Base-by-base conservation (phyloP, 768 basidiomycete species). In the Pleurotus djamor region DNA sequence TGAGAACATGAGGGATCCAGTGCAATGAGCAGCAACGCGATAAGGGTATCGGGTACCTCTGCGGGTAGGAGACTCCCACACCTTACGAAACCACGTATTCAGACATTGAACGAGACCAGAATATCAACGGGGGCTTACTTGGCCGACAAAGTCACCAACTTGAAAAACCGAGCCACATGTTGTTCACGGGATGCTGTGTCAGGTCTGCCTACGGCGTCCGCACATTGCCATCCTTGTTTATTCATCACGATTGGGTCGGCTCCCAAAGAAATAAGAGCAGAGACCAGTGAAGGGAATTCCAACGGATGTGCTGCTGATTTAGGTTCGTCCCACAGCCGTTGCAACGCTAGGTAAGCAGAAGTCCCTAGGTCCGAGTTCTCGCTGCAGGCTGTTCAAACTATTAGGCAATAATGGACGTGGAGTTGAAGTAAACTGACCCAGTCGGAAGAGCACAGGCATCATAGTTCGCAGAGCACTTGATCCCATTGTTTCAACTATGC, bases 11-110 rank as follows among this genome's bases (percentile, higher is more conserved):
- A 70, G 1, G 76, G 68, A 63, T 91, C 89, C 61, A 88, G 77
- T 2, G 76, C 85, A 32, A 91, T 67, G 2, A 87, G 70, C 4
- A 86, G 60, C 44, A 92, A 63, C 2, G 76, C 69, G 51, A 84
- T 62, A 6, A 87, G 63, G 17, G 86, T 66, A 59, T 83, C 77
- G 10, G 81, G 76, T 1, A 80, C 64, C 17, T 87, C 84, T 4
- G 72, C 66, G 5, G 57, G 47, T 14, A 65, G 61, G 13, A 82
- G 66, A 52, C 67, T 70, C 50, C 71, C 65, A 49, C 74, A 74
- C 52, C 76, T 80, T 35, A 13, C 5, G 13, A 34, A 10, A 2
- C 14, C 1, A 16, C 2, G 7, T 5, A 16, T 12, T 47, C 2
- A 2, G 7, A 47, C 2, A 47, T 17, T 1, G 2, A 12, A 16